Percentiles rank a stretch among this genome's conserved stretches.
These are phyloP conservation scores for Erodium texanum DNA, from an alignment of 441 rosid species.

Conservation along the genomic window DNA sequence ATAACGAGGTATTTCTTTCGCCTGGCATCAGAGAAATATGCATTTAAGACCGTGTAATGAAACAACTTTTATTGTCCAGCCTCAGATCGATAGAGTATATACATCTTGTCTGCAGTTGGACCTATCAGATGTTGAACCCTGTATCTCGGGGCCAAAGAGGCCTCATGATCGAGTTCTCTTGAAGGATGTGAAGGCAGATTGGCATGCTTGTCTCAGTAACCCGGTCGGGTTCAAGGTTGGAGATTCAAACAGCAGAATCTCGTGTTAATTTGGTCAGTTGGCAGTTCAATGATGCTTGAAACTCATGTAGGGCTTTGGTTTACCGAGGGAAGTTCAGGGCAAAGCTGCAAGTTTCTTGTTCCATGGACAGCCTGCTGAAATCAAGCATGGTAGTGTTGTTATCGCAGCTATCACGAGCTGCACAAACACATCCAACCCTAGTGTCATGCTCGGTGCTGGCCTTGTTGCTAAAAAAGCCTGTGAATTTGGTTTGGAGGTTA, in stretches of 20 bases:
- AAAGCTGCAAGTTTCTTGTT: slow-evolving; percentile 75
- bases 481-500: slow-evolving; percentile 87
- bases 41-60: not conserved
- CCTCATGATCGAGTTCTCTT: slow-evolving; percentile 44
- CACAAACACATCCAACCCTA: slow-evolving; percentile 97
- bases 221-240: slow-evolving; percentile 65
- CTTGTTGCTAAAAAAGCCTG: slow-evolving; percentile 96
- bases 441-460: slow-evolving; percentile 97
- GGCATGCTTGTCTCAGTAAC: too few relatives aligned
- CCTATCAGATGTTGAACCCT: slow-evolving; percentile 78
- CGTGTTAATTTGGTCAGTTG: not conserved
- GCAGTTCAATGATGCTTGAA: too few relatives aligned
- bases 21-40: not conserved
- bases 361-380: slow-evolving; percentile 76
- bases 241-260: slow-evolving; percentile 1
- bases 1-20: slow-evolving; percentile 51
- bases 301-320: slow-evolving; percentile 54
- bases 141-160: slow-evolving; percentile 98
- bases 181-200: too few relatives aligned
- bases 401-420: slow-evolving; percentile 98
- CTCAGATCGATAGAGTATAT: slow-evolving; percentile 77
- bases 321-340: slow-evolving; percentile 74
- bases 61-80: slow-evolving; percentile 31
- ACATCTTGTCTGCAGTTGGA: slow-evolving; percentile 76
- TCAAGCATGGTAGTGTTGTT: slow-evolving; percentile 94